phyloP scores from a whole-genome alignment of 2,329 filamentous ascomycete species.

The Septoria linicola region DNA sequence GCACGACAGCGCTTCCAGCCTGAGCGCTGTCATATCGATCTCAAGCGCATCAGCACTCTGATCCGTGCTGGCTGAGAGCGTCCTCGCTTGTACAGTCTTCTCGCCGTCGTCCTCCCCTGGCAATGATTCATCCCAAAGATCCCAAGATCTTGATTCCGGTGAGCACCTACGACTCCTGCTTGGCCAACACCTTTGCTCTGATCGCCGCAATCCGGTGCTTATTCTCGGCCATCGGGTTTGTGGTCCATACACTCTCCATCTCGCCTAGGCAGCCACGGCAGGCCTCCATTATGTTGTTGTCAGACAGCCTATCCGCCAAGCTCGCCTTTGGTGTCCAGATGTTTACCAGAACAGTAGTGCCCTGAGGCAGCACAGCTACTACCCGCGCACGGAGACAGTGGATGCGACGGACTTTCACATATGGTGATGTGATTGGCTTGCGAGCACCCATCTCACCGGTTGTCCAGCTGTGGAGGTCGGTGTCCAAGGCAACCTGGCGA shows the following conservation, averaged over 20 bases:
- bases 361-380: neutral
- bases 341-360: neutral
- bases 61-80: too few species aligned
- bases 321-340: neutral
- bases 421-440: neutral
- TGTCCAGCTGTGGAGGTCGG: neutral
- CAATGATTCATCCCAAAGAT: too few species aligned
- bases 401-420: neutral
- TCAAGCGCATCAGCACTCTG: too few species aligned
- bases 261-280: neutral
- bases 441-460: neutral
- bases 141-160: too few species aligned
- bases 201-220: too few species aligned
- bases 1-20: too few species aligned
- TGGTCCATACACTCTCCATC: neutral
- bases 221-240: too few species aligned
- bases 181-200: too few species aligned
- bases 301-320: neutral
- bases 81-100: too few species aligned
- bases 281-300: neutral
- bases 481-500: neutral
- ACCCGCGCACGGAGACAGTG: neutral
- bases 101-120: too few species aligned
- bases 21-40: too few species aligned
- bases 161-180: too few species aligned